Base-by-base conservation (phyloP, 1,284 basidiomycete species). In the Rhodotorula sp. region DNA sequence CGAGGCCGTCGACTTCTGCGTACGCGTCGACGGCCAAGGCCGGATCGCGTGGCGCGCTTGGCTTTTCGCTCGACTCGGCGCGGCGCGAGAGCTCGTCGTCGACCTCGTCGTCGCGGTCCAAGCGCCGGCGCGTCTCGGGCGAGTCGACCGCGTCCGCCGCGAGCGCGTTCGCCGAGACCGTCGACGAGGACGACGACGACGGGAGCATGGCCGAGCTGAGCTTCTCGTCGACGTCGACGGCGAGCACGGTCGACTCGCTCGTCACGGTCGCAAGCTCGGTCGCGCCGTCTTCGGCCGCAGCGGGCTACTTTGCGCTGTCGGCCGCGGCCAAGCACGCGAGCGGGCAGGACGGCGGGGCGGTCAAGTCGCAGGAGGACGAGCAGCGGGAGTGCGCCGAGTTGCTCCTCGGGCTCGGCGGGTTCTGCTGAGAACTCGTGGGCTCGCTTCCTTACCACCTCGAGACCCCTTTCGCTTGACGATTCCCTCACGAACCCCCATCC, bases 371-470 rank as follows among this genome's bases (percentile, higher is more conserved):
- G 3, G 73, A 73, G 52, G 68, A 74, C 34, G 74, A 76, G 53
- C 62, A 63, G 60, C 65, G 70, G 46, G 74, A 76, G 61, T 76
- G 74, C 56, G 74, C 74, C 0, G 74, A 74, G 54, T 34, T 76
- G 45, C 34, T 76, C 49, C 59, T 76, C 21, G 74, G 74, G 0
- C 64, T 76, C 44, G 74, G 74, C 41, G 73, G 72, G 23, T 55
- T 61, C 42, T 67, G 66, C 66, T 75, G 57, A 68, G 57, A 68
- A 19, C 48, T 9, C 12, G 25, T 25, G 13, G 21, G 19, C 25
- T 17, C 25, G 21, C 42, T 25, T 25, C 27, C 41, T n/a, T 17
- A n/a, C 14, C 3, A 8, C 27, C 23, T 19, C 17, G 14, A 14
- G 8, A 13, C 10, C 21, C 41, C 19, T 23, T 45, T 57, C 21